Conservation (phyloP, 2,329 filamentous ascomycete genomes). For the Phaeoacremonium minimum region DNA sequence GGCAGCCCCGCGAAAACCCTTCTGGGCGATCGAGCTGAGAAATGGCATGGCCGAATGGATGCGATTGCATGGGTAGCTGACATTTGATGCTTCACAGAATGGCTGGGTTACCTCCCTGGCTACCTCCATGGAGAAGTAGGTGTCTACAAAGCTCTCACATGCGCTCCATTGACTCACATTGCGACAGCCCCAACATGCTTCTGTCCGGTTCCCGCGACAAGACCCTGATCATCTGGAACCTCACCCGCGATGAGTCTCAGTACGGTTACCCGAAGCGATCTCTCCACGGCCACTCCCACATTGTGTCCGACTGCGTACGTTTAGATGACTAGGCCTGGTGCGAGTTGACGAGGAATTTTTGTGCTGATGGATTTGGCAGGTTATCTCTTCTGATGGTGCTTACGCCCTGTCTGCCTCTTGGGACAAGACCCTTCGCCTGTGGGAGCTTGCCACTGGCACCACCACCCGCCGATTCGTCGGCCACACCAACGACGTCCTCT, state of each 20-base stretch:
- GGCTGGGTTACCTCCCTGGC: conserved; percentile 99
- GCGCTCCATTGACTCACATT: conserved; percentile 18
- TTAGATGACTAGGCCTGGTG: conserved; percentile 1
- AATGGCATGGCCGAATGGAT: no score
- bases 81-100: conserved; percentile 46
- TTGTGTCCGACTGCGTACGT: conserved; percentile 99
- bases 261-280: conserved; percentile 99
- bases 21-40: no score
- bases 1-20: conserved; percentile 10
- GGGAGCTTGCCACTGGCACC: conserved; percentile 95
- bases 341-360: conserved; percentile 1
- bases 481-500: conserved; percentile 99
- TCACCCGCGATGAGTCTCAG: conserved; percentile 95
- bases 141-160: conserved; percentile 8
- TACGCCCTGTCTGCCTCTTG: conserved; percentile 98
- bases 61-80: no score
- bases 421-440: conserved; percentile 99
- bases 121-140: conserved; percentile 98
- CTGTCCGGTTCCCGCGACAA: conserved; percentile 97
- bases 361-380: conserved; percentile 51
- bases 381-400: conserved; percentile 98
- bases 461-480: conserved; percentile 98
- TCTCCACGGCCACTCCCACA: conserved; percentile 98
- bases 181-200: conserved; percentile 91
- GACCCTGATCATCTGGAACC: conserved; percentile 99